Base-by-base conservation (phyloP, 257 asterid species). In the Solanum bulbocastanum region DNA sequence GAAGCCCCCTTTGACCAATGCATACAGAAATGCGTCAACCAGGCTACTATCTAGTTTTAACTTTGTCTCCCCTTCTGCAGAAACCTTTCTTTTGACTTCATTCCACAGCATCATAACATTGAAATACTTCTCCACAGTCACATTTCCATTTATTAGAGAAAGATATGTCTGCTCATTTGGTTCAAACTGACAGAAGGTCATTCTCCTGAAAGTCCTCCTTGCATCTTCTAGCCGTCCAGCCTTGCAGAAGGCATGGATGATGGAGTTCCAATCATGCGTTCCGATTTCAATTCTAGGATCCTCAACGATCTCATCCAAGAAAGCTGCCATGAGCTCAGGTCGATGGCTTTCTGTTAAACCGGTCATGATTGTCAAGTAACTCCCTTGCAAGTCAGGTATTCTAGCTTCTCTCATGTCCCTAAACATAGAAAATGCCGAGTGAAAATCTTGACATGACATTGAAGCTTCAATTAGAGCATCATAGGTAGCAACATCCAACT, bases 261-360 rank as follows among this genome's bases (percentile, higher is more conserved):
- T 97, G 12, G 99, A 97, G 39, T 97, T 97, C 99, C 99, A 97
- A 74, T 97, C 99, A 52, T 97, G 99, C 25, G 96, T 94, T 20
- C 98, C 98, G 9, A 97, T 89, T 87, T 92, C 94, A 20, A 94
- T 86, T 72, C 98, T 91, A 30, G 98, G 99, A 88, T 97, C 99
- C 89, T 91, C 95, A n/a, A 95, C 98, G 23, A 94, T 92, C 79
- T 96, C 98, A 60, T 97, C 98, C 90, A 97, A 87, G 89, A 96
- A 94, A 27, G 95, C 93, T 0, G 99, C 98, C 99, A 97, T 96
- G 84, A 97, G 94, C 84, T 97, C 99, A 40, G 99, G 99, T 62
- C 99, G 92, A 87, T 94, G 99, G 73, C 94, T 95, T 86, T 96
- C 99, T 6, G 98, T 97, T 88, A 97, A 91, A 39, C 99, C 99